phyloP scores from a whole-genome alignment of 75 land plant species.

The Cupressus sempervirens region DNA sequence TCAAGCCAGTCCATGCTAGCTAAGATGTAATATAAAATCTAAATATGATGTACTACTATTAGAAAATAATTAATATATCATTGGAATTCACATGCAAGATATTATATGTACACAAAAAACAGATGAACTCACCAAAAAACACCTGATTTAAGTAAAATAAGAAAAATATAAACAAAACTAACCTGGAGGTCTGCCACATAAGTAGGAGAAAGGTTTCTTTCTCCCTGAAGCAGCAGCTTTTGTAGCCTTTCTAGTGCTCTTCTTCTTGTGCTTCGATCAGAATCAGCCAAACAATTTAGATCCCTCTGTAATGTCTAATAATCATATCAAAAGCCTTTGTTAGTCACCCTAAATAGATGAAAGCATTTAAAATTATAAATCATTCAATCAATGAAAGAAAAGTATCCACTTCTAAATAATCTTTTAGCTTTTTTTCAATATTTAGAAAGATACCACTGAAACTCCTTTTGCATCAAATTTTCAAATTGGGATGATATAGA shows the following conservation, averaged over 20 bases:
- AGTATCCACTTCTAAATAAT: neutral
- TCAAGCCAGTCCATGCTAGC: no score
- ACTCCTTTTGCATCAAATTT: neutral
- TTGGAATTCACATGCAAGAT: no score
- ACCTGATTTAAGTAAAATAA: neutral
- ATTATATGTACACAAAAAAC: no score
- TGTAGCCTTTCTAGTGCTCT: slow-evolving; percentile 30
- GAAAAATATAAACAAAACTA: neutral
- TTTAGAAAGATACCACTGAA: neutral
- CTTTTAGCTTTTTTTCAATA: neutral
- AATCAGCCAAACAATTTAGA: slow-evolving; percentile 26
- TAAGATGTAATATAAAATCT: no score
- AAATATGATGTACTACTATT: no score
- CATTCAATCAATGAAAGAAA: neutral
- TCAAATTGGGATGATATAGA: neutral
- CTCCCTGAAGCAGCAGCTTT: slow-evolving; percentile 23
- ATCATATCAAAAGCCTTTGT: neutral
- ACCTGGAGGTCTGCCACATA: slow-evolving; percentile 31
- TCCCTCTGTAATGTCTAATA: slow-evolving; percentile 26
- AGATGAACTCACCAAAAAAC: neutral
- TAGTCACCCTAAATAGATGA: neutral
- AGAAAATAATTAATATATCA: no score
- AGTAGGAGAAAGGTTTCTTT: slow-evolving; percentile 17
- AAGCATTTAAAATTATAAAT: neutral
- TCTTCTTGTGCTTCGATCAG: slow-evolving; percentile 26